Conservation (phyloP, 768 basidiomycete species). For the Rhizopogon sp. region DNA sequence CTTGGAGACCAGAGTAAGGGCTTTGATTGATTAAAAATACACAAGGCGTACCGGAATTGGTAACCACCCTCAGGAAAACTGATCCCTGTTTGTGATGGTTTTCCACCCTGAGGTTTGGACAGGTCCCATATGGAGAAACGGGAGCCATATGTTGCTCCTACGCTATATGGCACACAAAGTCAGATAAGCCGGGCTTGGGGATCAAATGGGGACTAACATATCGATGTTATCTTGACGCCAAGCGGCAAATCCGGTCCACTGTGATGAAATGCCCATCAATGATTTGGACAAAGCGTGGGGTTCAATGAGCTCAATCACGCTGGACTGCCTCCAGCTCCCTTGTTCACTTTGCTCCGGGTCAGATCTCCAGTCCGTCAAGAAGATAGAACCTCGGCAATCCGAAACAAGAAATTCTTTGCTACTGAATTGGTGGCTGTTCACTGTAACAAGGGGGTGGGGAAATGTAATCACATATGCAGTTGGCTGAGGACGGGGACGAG, state of each 20-base stretch:
- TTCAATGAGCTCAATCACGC: conserved; percentile 67
- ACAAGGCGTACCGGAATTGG: conserved; percentile 55
- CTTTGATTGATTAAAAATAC: background rate
- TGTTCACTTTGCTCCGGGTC: conserved; percentile 53
- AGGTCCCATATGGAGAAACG: conserved; percentile 77
- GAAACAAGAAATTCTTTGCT: conserved; percentile 79
- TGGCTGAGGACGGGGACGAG: conserved; percentile 52
- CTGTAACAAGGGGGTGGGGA: conserved; percentile 62
- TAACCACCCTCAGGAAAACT: conserved; percentile 65
- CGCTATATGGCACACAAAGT: conserved; percentile 32
- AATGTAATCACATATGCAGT: conserved; percentile 75
- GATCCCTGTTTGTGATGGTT: conserved; percentile 56
- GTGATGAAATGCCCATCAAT: conserved; percentile 37
- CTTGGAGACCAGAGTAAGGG: conserved; percentile 31
- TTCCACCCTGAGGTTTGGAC: conserved; percentile 65
- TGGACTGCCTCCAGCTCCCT: conserved; percentile 56
- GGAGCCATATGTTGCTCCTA: conserved; percentile 73
- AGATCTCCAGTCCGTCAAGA: conserved; percentile 79
- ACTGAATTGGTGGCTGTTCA: conserved; percentile 65
- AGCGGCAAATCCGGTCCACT: conserved; percentile 55
- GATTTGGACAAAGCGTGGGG: conserved; percentile 57
- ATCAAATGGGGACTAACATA: conserved; percentile 47
- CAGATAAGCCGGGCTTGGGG: background rate
- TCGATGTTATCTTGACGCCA: conserved; percentile 71
- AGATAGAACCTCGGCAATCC: conserved; percentile 69